phyloP scores from a whole-genome alignment of 2,329 filamentous ascomycete species.

The Pseudogymnoascus sp. region DNA sequence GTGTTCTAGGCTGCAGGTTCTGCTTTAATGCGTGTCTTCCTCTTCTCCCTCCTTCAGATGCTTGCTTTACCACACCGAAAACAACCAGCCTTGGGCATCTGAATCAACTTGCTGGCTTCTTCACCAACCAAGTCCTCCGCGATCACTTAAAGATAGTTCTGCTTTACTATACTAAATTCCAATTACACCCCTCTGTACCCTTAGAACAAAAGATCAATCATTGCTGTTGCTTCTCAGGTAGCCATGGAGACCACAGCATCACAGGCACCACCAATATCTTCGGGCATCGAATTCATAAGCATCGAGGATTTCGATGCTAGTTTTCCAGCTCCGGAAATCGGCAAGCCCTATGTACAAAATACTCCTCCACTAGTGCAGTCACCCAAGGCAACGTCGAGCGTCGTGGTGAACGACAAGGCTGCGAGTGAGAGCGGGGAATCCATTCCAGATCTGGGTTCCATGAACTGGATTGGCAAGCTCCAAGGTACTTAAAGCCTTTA shows the following conservation, averaged over 20 bases:
- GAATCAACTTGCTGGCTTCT: background rate
- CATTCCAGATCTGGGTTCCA: constrained; percentile 16
- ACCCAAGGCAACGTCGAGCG: background rate
- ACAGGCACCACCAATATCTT: background rate
- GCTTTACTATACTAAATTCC: background rate
- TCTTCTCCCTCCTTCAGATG: background rate
- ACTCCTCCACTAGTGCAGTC: background rate
- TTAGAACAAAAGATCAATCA: background rate
- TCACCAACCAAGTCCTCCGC: background rate
- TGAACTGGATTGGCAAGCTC: constrained; percentile 26
- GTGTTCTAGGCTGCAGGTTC: background rate
- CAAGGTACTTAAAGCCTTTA: constrained; percentile 16
- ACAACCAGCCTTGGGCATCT: background rate
- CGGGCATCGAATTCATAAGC: background rate
- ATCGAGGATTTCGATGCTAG: background rate
- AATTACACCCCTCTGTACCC: background rate
- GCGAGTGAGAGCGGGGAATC: background rate
- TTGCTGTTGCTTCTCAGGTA: background rate
- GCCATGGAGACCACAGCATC: background rate
- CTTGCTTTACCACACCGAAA: background rate
- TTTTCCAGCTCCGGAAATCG: background rate
- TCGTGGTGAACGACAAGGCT: background rate
- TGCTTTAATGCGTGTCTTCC: background rate
- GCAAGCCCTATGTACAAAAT: background rate
- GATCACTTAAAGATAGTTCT: background rate